Evolutionary conservation across 148 eudicot genomes (phyloP).

Genomic region (Linanthus parryae): DNA sequence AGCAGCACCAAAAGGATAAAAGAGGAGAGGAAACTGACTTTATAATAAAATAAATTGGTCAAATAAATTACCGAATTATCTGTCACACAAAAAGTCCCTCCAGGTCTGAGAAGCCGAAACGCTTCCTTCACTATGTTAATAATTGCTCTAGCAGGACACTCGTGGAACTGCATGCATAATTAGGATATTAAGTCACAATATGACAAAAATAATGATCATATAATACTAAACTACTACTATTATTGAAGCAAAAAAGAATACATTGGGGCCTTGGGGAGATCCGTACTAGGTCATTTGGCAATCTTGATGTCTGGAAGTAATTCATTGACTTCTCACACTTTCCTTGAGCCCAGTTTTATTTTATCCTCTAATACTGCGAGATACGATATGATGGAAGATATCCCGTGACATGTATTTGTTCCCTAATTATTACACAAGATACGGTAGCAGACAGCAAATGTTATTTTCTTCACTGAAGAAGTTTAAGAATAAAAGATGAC

Average conservation of each 20-base stretch:
- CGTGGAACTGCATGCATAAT: constrained; percentile 60
- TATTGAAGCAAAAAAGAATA: no score
- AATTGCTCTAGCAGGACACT: constrained; percentile 81
- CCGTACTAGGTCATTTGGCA: no score
- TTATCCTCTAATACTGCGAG: no score
- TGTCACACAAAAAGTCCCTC: constrained; percentile 83
- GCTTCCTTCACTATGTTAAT: constrained; percentile 77
- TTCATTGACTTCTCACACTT: neutral
- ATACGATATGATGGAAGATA: no score
- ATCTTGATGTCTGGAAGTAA: neutral
- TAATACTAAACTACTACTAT: no score
- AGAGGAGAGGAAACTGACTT: neutral
- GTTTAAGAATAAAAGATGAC: no score
- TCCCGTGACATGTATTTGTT: no score
- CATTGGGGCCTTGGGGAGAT: no score
- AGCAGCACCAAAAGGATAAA: neutral
- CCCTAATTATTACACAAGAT: no score
- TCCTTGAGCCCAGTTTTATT: no score
- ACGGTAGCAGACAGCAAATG: neutral
- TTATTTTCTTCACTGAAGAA: neutral
- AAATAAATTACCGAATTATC: constrained; percentile 67
- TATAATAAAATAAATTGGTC: neutral
- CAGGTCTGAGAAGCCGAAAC: constrained; percentile 85
- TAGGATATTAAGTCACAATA: neutral
- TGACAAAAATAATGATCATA: neutral